Conservation (phyloP, 768 basidiomycete genomes). For the Leucosporidium scottii region DNA sequence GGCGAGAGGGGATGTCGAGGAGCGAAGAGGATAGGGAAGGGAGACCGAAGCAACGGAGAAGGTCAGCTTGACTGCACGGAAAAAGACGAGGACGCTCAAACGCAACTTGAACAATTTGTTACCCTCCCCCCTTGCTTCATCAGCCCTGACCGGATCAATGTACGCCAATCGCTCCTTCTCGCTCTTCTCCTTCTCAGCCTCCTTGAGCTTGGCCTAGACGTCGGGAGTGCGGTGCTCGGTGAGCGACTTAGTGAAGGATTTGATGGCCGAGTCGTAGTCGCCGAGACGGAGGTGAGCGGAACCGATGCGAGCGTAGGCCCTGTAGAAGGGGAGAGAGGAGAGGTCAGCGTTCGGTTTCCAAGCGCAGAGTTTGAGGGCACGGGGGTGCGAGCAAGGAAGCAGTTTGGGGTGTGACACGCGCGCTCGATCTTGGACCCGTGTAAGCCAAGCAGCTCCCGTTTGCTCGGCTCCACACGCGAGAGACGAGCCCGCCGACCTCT, state of each 20-base stretch:
- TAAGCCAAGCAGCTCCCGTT: no score
- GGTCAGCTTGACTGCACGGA: no score
- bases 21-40: no score
- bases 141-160: constrained; percentile 75
- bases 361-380: not conserved
- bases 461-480: no score
- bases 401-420: not conserved
- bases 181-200: constrained; percentile 61
- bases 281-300: constrained; percentile 73
- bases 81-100: not conserved
- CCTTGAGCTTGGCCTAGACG: constrained; percentile 81
- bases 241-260: constrained; percentile 86
- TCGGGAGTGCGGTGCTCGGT: constrained; percentile 95
- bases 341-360: not conserved
- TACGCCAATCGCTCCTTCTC: constrained; percentile 77
- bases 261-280: constrained; percentile 70
- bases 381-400: not conserved
- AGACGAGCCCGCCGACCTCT: no score
- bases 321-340: constrained; percentile 11
- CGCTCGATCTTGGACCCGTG: no score
- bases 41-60: no score
- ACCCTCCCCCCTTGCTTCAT: constrained; percentile 79
- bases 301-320: constrained; percentile 80
- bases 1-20: no score
- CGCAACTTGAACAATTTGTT: constrained; percentile 76